These are phyloP conservation scores for Chloromonas sp. DNA, from an alignment of 163 green algal species.

Conservation along the genomic window DNA sequence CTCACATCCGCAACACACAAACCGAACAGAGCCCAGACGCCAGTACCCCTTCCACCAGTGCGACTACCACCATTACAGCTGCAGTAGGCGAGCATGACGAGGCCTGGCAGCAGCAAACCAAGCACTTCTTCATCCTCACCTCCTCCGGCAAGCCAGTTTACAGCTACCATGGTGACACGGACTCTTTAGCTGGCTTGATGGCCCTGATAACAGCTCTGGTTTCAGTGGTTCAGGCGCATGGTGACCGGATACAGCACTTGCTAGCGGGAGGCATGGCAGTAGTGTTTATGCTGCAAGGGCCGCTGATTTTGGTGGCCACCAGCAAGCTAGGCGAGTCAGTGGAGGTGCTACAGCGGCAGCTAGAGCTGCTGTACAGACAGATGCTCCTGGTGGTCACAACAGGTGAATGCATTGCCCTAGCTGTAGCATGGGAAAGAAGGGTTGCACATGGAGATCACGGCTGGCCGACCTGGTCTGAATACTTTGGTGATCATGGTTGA, in stretches of 20 bases:
- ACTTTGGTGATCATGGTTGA: background rate
- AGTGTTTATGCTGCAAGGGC: slow-evolving; percentile 53
- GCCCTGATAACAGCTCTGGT: slow-evolving; percentile 68
- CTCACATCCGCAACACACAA: no score
- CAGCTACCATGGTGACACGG: slow-evolving; percentile 54
- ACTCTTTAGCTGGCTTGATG: slow-evolving; percentile 47
- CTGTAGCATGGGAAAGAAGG: background rate
- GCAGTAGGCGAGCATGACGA: background rate
- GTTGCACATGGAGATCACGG: background rate
- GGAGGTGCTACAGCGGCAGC: slow-evolving; percentile 55
- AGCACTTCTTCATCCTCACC: slow-evolving; percentile 77
- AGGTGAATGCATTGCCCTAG: slow-evolving; percentile 15
- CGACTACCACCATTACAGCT: no score
- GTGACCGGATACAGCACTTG: slow-evolving; percentile 24
- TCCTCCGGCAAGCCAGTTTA: slow-evolving; percentile 79
- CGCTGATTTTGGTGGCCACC: slow-evolving; percentile 66
- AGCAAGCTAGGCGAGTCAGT: slow-evolving; percentile 50
- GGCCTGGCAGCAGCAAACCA: slow-evolving; percentile 41
- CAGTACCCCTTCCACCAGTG: no score
- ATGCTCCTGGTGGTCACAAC: slow-evolving; percentile 56
- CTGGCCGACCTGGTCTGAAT: background rate
- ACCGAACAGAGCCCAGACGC: no score
- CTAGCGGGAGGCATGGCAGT: slow-evolving; percentile 34
- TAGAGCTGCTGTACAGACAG: slow-evolving; percentile 68
- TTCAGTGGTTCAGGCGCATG: slow-evolving; percentile 54